Evolutionary conservation across 345 rosid genomes (phyloP).

Genomic region (Pistacia integerrima): DNA sequence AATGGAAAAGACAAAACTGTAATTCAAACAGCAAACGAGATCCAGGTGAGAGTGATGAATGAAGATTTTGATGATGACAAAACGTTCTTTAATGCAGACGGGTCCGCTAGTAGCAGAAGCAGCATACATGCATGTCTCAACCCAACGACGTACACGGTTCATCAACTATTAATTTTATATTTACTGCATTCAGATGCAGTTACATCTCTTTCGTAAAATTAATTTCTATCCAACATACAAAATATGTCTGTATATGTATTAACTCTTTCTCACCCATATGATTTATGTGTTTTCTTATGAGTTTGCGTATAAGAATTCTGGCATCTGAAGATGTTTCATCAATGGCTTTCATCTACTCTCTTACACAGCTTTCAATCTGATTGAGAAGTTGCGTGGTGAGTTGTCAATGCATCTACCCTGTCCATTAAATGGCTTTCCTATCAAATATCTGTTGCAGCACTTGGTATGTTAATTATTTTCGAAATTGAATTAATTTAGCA

Average conservation of each 20-base stretch:
- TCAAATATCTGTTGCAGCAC: background rate
- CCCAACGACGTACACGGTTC: too few relatives aligned
- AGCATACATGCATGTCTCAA: slow-evolving; percentile 2
- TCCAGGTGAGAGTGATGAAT: slow-evolving; percentile 18
- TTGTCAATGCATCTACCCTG: background rate
- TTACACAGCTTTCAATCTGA: background rate
- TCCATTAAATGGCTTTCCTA: background rate
- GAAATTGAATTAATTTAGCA: too few relatives aligned
- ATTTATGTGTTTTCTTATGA: too few relatives aligned
- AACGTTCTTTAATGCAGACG: slow-evolving; percentile 20
- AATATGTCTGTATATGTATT: background rate
- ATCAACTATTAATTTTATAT: too few relatives aligned
- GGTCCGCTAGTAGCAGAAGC: background rate
- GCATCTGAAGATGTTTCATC: background rate
- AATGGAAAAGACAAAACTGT: slow-evolving; percentile 16
- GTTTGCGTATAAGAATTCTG: background rate
- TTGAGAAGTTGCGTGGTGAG: background rate
- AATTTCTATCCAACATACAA: background rate
- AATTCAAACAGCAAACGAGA: slow-evolving; percentile 18
- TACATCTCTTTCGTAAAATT: slow-evolving; percentile 15
- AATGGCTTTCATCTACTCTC: slow-evolving; percentile 11
- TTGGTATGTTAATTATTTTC: too few relatives aligned
- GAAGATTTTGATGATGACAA: background rate
- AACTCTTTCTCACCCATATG: background rate
- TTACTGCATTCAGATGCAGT: background rate